Percentiles rank a stretch among this genome's conserved stretches.
Evolutionary conservation across 352 stramenopile genomes (phyloP).

Genomic region (Globisporangium parvum): DNA sequence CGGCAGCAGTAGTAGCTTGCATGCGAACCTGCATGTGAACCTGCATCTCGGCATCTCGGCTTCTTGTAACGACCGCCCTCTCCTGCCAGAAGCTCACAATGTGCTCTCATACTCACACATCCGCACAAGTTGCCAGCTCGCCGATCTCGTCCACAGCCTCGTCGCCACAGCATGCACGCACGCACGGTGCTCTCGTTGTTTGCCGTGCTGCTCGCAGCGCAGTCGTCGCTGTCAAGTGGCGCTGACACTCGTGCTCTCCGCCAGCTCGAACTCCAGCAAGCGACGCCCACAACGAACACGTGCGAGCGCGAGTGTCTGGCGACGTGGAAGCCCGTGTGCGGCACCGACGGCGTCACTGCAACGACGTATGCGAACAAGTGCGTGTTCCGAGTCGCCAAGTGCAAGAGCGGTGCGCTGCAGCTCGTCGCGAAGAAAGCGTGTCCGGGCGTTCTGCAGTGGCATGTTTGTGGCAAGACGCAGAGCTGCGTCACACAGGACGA

Average conservation of each 20-base stretch:
- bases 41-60: too few species aligned
- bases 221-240: background rate
- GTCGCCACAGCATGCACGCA: background rate
- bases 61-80: too few species aligned
- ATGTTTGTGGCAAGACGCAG: slow-evolving; percentile 2
- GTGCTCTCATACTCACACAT: too few species aligned
- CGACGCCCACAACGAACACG: background rate
- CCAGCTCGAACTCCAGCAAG: slow-evolving; percentile 1
- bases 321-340: slow-evolving; percentile 21
- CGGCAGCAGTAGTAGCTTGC: too few species aligned
- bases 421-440: slow-evolving; percentile 18
- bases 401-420: slow-evolving; percentile 12
- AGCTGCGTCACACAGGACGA: slow-evolving; percentile 4
- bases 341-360: slow-evolving; percentile 12
- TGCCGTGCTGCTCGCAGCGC: background rate
- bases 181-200: background rate
- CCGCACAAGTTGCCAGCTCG: too few species aligned
- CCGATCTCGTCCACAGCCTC: too few species aligned
- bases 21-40: too few species aligned
- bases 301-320: slow-evolving; percentile 15
- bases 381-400: slow-evolving; percentile 20
- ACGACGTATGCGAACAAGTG: slow-evolving; percentile 32
- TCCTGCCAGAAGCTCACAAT: too few species aligned
- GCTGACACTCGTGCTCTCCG: background rate
- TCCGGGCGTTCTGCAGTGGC: slow-evolving; percentile 4